Conservation (phyloP, 371 early-diverging fungal species). For the Mucor indicus region DNA sequence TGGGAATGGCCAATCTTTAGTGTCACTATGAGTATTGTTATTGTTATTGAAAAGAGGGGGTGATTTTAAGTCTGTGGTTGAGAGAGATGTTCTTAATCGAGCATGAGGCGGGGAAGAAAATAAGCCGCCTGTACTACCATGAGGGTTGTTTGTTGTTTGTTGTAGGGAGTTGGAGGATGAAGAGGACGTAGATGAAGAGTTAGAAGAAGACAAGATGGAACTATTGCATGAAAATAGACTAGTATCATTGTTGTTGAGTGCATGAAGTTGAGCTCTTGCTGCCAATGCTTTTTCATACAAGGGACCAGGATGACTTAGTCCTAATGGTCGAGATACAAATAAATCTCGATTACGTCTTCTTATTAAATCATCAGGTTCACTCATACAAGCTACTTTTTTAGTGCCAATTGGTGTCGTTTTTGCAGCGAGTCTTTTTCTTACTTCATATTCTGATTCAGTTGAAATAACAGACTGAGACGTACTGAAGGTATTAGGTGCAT, state of each 20-base stretch:
- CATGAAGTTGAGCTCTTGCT: constrained; percentile 40
- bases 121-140: constrained; percentile 11
- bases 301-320: constrained; percentile 26
- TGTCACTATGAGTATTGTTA: too few species aligned
- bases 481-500: too few species aligned
- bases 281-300: constrained; percentile 44
- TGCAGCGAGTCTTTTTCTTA: constrained; percentile 33
- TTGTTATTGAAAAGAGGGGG: background rate
- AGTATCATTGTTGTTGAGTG: constrained; percentile 10
- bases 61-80: constrained; percentile 14
- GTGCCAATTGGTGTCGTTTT: too few species aligned
- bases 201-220: constrained; percentile 12
- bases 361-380: constrained; percentile 46
- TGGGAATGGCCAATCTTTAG: too few species aligned
- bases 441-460: constrained; percentile 39
- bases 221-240: background rate
- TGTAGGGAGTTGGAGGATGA: background rate
- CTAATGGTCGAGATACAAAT: constrained; percentile 27
- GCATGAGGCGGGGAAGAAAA: constrained; percentile 8
- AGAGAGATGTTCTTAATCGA: constrained; percentile 7
- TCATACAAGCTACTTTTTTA: constrained; percentile 18
- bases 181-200: constrained; percentile 2
- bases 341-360: constrained; percentile 33
- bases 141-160: background rate
- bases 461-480: constrained; percentile 27